Percentiles rank a stretch among this genome's conserved stretches.
Conservation (phyloP, 2,329 filamentous ascomycete genomes). For the Didymella arachidicola region DNA sequence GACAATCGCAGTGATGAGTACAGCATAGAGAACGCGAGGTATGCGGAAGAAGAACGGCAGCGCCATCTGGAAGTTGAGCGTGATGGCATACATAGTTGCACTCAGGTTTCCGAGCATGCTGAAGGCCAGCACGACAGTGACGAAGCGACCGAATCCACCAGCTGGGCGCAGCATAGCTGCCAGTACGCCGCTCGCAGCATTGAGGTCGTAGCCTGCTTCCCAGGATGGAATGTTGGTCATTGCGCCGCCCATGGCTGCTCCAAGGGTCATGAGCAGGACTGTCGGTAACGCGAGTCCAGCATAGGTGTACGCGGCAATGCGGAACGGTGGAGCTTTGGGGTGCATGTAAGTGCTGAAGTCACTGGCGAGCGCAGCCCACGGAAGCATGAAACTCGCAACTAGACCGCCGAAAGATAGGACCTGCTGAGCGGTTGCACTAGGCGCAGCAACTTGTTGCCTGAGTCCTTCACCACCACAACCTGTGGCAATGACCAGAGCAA, state of each 20-base stretch:
- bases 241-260: slow-evolving; percentile 70
- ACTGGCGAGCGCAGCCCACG: slow-evolving; percentile 66
- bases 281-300: slow-evolving; percentile 64
- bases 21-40: slow-evolving; percentile 65
- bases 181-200: slow-evolving; percentile 66
- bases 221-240: slow-evolving; percentile 63
- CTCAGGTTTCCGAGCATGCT: slow-evolving; percentile 65
- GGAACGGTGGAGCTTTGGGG: slow-evolving; percentile 60
- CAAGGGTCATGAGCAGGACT: slow-evolving; percentile 67
- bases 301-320: slow-evolving; percentile 65
- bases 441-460: slow-evolving; percentile 56
- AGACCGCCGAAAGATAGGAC: slow-evolving; percentile 67
- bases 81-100: slow-evolving; percentile 68
- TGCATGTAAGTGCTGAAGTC: slow-evolving; percentile 69
- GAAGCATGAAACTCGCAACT: slow-evolving; percentile 69
- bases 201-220: slow-evolving; percentile 62
- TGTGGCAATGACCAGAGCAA: slow-evolving; percentile 63
- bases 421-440: slow-evolving; percentile 55
- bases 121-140: slow-evolving; percentile 64
- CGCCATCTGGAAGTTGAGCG: slow-evolving; percentile 70
- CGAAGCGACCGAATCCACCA: slow-evolving; percentile 68
- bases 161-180: slow-evolving; percentile 66
- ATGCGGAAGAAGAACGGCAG: slow-evolving; percentile 64
- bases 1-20: slow-evolving; percentile 66
- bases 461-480: slow-evolving; percentile 63